Conservation (phyloP, 2,329 filamentous ascomycete species). For the Hirsutella thompsonii region DNA sequence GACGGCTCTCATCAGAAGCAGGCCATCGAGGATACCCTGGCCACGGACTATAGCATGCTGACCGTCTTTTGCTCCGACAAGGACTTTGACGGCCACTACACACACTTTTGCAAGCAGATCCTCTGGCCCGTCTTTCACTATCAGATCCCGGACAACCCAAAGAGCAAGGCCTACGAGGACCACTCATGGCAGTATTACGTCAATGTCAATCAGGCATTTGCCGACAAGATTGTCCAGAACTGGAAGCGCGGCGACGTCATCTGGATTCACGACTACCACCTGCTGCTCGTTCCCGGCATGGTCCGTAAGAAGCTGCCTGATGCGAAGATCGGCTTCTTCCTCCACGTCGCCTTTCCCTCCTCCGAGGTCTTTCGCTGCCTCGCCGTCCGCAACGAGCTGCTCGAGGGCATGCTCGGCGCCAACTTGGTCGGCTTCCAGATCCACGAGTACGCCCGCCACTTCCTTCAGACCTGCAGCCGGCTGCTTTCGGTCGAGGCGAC, state of each 20-base stretch:
- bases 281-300: slow-evolving; percentile 81
- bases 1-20: slow-evolving; percentile 60
- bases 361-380: slow-evolving; percentile 93
- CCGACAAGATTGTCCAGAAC: slow-evolving; percentile 76
- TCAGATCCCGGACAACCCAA: slow-evolving; percentile 93
- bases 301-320: slow-evolving; percentile 81
- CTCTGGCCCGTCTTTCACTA: slow-evolving; percentile 98
- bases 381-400: slow-evolving; percentile 70
- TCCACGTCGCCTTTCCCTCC: slow-evolving; percentile 90
- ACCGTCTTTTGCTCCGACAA: slow-evolving; percentile 80
- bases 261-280: slow-evolving; percentile 93
- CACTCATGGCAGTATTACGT: slow-evolving; percentile 95
- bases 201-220: slow-evolving; percentile 85
- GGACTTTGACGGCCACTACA: slow-evolving; percentile 89
- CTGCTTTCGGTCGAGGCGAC: slow-evolving; percentile 84
- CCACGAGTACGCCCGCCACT: slow-evolving; percentile 84
- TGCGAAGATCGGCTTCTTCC: slow-evolving; percentile 90
- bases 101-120: slow-evolving; percentile 95
- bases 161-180: slow-evolving; percentile 96
- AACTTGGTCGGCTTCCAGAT: slow-evolving; percentile 92
- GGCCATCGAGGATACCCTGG: slow-evolving; percentile 71
- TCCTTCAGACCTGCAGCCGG: slow-evolving; percentile 89
- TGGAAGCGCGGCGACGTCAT: slow-evolving; percentile 90
- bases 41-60: slow-evolving; percentile 70
- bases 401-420: slow-evolving; percentile 86